phyloP scores from a whole-genome alignment of 305 asterid species.

The Ilex paraguariensis region DNA sequence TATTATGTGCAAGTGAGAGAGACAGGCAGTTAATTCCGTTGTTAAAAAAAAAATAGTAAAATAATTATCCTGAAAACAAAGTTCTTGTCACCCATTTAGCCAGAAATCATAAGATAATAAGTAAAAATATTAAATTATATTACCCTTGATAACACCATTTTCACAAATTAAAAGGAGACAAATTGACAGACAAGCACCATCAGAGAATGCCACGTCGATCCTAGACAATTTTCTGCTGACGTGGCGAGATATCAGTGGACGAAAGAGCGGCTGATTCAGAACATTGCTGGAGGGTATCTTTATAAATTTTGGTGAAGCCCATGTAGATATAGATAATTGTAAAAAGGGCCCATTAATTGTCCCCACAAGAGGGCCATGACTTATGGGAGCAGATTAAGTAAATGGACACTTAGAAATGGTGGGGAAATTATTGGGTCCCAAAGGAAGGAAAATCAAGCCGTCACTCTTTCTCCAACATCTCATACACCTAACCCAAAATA shows the following conservation, averaged over 20 bases:
- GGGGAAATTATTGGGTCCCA: conserved; percentile 37
- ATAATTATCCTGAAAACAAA: too few relatives aligned
- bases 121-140: too few relatives aligned
- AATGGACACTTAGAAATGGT: conserved; percentile 32
- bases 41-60: too few relatives aligned
- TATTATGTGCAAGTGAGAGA: neutral
- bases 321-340: too few relatives aligned
- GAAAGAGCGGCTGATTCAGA: neutral
- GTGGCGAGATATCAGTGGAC: neutral
- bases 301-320: too few relatives aligned
- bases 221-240: too few relatives aligned
- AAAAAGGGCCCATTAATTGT: conserved; percentile 14
- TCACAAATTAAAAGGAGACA: neutral
- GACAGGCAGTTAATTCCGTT: neutral
- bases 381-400: conserved; percentile 50
- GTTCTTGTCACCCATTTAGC: too few relatives aligned
- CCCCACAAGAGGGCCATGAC: conserved; percentile 44
- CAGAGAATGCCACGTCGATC: neutral
- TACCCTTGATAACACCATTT: neutral
- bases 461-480: conserved; percentile 46
- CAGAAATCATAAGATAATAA: too few relatives aligned
- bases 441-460: conserved; percentile 33
- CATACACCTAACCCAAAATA: conserved; percentile 9
- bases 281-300: too few relatives aligned
- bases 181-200: neutral